A percentile compares a stretch with the other conserved stretches of the same genome.
Evolutionary conservation across 768 basidiomycete genomes (phyloP).

Genomic region (Lactarius indigo): DNA sequence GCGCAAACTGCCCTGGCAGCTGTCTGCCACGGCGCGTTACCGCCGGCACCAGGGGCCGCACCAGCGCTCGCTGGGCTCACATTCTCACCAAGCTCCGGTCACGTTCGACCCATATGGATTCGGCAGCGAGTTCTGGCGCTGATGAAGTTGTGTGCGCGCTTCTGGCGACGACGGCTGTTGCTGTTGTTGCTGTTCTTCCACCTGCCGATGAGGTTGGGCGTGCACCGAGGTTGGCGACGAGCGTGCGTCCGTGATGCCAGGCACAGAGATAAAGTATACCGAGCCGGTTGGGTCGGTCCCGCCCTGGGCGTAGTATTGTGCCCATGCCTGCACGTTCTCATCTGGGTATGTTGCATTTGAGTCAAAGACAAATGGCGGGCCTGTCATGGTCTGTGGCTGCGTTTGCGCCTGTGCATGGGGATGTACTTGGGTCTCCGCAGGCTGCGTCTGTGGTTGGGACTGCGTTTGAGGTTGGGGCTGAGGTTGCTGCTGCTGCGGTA

Average conservation of each 20-base stretch:
- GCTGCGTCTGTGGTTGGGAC: slow-evolving; percentile 19
- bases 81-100: not conserved
- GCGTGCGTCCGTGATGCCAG: slow-evolving; percentile 57
- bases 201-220: not conserved
- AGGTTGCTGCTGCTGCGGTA: slow-evolving; percentile 23
- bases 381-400: slow-evolving; percentile 28
- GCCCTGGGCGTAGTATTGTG: slow-evolving; percentile 78
- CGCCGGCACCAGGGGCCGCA: not conserved
- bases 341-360: slow-evolving; percentile 68
- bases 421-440: slow-evolving; percentile 21
- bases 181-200: slow-evolving; percentile 6
- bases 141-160: not conserved
- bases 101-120: slow-evolving; percentile 14
- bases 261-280: slow-evolving; percentile 78
- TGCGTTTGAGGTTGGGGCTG: slow-evolving; percentile 30
- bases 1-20: slow-evolving; percentile 21
- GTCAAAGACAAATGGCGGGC: slow-evolving; percentile 56
- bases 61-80: not conserved
- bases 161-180: not conserved
- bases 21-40: slow-evolving; percentile 18
- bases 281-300: slow-evolving; percentile 70
- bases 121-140: slow-evolving; percentile 20
- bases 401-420: slow-evolving; percentile 40
- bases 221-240: not conserved
- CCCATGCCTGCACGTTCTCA: slow-evolving; percentile 83